Percentiles rank a stretch among this genome's conserved stretches.
phyloP scores from a whole-genome alignment of 1,284 basidiomycete species.

The Uromyces viciae-fabae region DNA sequence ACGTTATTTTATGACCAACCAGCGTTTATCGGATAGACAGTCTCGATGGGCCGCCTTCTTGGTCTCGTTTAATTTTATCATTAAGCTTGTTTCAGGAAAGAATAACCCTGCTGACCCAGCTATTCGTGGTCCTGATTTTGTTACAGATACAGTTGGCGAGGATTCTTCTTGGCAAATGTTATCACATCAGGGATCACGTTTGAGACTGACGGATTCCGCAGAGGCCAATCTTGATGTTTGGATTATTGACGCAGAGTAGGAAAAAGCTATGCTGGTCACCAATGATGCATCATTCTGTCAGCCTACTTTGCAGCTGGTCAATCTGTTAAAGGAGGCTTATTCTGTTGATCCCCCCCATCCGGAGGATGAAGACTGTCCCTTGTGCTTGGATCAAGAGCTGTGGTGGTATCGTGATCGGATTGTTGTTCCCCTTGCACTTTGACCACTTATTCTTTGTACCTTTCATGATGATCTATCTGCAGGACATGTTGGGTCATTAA shows the following conservation, averaged over 20 bases:
- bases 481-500: background rate
- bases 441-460: background rate
- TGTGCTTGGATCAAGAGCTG: background rate
- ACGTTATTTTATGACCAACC: conserved; percentile 5
- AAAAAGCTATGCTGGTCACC: no score
- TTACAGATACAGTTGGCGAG: background rate
- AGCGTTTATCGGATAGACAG: background rate
- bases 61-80: background rate
- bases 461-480: background rate
- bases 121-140: background rate
- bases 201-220: background rate
- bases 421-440: background rate
- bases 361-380: background rate
- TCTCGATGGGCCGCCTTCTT: background rate
- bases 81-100: background rate
- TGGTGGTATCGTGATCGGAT: background rate
- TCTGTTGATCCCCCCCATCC: background rate
- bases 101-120: conserved; percentile 4
- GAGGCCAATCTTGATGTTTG: no score
- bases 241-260: no score
- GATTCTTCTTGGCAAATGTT: no score
- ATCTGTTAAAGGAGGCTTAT: background rate
- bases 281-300: background rate
- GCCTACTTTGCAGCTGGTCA: background rate
- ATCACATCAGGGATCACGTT: no score